A percentile compares a stretch with the other conserved stretches of the same genome.
Conservation (phyloP, 2,329 filamentous ascomycete species). For the Fusarium subglutinans region DNA sequence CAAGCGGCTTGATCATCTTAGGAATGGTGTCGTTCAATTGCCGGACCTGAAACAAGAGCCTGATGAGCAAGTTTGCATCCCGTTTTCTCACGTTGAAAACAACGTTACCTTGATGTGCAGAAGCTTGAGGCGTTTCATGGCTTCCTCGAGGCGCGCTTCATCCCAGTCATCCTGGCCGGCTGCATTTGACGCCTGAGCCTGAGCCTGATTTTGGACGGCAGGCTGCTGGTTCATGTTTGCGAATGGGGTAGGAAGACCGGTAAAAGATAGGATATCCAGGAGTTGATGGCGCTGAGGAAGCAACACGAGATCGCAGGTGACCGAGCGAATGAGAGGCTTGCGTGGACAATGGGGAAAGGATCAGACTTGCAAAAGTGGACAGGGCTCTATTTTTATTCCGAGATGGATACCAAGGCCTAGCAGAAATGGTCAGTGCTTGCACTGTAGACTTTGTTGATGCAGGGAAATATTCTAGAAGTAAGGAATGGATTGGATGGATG, state of each 20-base stretch:
- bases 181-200: slow-evolving; percentile 29
- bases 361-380: slow-evolving; percentile 9
- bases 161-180: slow-evolving; percentile 51
- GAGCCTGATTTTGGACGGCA: slow-evolving; percentile 24
- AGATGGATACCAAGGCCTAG: background rate
- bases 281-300: slow-evolving; percentile 15
- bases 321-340: slow-evolving; percentile 14
- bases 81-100: slow-evolving; percentile 1
- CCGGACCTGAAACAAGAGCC: slow-evolving; percentile 43
- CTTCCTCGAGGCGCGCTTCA: slow-evolving; percentile 60
- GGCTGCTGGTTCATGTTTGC: slow-evolving; percentile 36
- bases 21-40: slow-evolving; percentile 50
- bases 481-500: slow-evolving; percentile 5
- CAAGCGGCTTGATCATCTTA: slow-evolving; percentile 58
- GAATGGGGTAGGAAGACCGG: slow-evolving; percentile 6
- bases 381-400: slow-evolving; percentile 20
- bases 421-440: background rate
- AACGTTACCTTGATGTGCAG: slow-evolving; percentile 62
- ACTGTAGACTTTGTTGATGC: background rate
- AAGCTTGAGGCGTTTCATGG: slow-evolving; percentile 61
- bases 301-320: slow-evolving; percentile 28
- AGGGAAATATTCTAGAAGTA: slow-evolving; percentile 37
- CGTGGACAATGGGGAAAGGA: slow-evolving; percentile 10
- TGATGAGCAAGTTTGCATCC: slow-evolving; percentile 34
- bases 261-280: slow-evolving; percentile 5